These are phyloP conservation scores for Nepenthes alata DNA, from an alignment of 179 eudicot genomes.

Conservation along the genomic window DNA sequence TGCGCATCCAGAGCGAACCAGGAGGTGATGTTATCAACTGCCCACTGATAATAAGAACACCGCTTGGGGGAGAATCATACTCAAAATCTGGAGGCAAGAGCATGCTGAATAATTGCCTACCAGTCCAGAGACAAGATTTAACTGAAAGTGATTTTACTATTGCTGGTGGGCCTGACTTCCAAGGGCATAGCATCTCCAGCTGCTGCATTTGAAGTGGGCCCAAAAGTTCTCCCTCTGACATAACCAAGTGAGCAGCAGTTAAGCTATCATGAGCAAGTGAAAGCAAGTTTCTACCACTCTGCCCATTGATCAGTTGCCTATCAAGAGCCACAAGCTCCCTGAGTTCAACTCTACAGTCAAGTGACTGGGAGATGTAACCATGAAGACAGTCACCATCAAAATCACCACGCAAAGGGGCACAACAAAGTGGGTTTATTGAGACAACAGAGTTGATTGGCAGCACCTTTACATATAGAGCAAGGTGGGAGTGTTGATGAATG, in stretches of 20 bases:
- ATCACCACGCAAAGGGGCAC: slow-evolving; percentile 85
- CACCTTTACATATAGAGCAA: slow-evolving; percentile 61
- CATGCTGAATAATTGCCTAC: slow-evolving; percentile 63
- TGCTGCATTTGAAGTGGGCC: slow-evolving; percentile 55
- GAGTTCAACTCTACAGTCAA: slow-evolving; percentile 61
- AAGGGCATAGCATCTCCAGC: slow-evolving; percentile 58
- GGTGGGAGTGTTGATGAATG: slow-evolving; percentile 78
- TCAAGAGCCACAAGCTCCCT: slow-evolving; percentile 70
- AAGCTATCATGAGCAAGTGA: slow-evolving; percentile 78
- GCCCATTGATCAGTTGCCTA: slow-evolving; percentile 58
- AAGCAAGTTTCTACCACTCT: slow-evolving; percentile 61
- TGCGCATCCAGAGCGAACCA: slow-evolving; percentile 76
- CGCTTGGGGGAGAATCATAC: slow-evolving; percentile 26
- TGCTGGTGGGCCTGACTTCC: slow-evolving; percentile 27
- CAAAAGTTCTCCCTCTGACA: slow-evolving; percentile 47
- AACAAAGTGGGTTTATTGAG: slow-evolving; percentile 68
- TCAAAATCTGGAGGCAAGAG: slow-evolving; percentile 61
- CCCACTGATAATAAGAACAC: slow-evolving; percentile 46
- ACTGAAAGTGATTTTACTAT: slow-evolving; percentile 18
- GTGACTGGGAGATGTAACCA: slow-evolving; percentile 80
- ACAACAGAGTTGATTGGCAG: slow-evolving; percentile 64
- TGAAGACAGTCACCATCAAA: slow-evolving; percentile 96
- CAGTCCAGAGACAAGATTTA: slow-evolving; percentile 46
- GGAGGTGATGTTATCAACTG: slow-evolving; percentile 44
- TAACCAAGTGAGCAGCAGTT: slow-evolving; percentile 64